A percentile compares a stretch with the other conserved stretches of the same genome.
These are phyloP conservation scores for Magnaporthales sp. DNA, from an alignment of 2,329 filamentous ascomycete species.

Conservation along the genomic window DNA sequence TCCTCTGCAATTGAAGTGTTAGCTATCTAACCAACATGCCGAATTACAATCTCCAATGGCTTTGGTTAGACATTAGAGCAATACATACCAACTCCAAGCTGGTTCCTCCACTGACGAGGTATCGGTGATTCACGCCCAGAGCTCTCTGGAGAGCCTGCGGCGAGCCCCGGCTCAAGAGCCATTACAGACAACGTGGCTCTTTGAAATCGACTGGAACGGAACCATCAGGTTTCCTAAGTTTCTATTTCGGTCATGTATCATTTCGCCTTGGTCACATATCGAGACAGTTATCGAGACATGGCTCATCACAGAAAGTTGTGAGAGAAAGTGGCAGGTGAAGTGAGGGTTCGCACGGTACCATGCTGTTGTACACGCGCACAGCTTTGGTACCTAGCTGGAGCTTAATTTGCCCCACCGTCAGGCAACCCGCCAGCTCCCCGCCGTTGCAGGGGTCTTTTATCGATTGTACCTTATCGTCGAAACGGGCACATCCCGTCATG, in stretches of 20 bases:
- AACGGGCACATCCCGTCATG: neutral
- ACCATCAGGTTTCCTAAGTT: neutral
- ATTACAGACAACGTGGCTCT: constrained; percentile 29
- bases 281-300: neutral
- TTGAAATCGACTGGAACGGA: constrained; percentile 1
- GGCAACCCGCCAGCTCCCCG: neutral
- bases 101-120: constrained; percentile 67
- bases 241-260: neutral
- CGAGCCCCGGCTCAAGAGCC: constrained; percentile 55
- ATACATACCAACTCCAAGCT: constrained; percentile 64
- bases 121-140: constrained; percentile 74
- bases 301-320: neutral
- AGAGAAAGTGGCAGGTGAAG: neutral
- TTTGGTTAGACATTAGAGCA: neutral
- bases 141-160: constrained; percentile 67
- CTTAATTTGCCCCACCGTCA: neutral
- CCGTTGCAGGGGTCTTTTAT: neutral
- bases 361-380: neutral
- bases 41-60: too few relatives aligned
- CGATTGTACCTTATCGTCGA: neutral
- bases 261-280: constrained; percentile 1
- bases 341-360: too few relatives aligned
- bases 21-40: neutral
- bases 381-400: neutral
- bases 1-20: constrained; percentile 35